Evolutionary conservation across 2,329 filamentous ascomycete species (phyloP).

Genomic region (Verticillium longisporum): DNA sequence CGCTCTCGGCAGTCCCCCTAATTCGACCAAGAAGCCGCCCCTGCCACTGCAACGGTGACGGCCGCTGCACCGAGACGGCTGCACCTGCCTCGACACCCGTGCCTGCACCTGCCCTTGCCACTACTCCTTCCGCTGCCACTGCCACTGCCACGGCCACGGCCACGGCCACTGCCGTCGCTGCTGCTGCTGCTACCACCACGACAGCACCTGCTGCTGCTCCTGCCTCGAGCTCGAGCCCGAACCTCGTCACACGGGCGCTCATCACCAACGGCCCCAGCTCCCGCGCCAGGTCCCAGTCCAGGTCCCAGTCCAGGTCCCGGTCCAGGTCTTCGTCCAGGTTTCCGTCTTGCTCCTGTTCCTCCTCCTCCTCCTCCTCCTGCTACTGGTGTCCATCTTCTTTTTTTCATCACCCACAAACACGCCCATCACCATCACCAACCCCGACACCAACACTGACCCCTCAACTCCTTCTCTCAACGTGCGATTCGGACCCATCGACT

Average conservation of each 20-base stretch:
- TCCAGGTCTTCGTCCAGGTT: neutral
- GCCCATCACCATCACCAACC: neutral
- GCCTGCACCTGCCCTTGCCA: slow-evolving; percentile 11
- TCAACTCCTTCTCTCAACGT: neutral
- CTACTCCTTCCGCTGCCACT: neutral
- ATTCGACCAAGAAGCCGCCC: neutral
- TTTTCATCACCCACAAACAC: neutral
- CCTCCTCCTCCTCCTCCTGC: too few species aligned
- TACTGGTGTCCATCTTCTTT: neutral
- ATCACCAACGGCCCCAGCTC: neutral
- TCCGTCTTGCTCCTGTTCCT: too few species aligned
- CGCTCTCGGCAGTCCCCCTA: slow-evolving; percentile 1
- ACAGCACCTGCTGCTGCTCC: neutral
- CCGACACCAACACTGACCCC: neutral
- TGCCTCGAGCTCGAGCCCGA: neutral
- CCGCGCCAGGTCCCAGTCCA: neutral
- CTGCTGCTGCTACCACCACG: too few species aligned
- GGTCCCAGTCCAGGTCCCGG: too few species aligned
- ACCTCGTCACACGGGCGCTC: neutral
- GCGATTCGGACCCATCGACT: neutral
- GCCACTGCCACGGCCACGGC: too few species aligned
- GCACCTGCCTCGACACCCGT: slow-evolving; percentile 3
- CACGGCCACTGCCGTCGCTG: neutral
- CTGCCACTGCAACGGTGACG: neutral
- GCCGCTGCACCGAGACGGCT: neutral